phyloP scores from a whole-genome alignment of 441 rosid genomes.

The Croton laevigatus region DNA sequence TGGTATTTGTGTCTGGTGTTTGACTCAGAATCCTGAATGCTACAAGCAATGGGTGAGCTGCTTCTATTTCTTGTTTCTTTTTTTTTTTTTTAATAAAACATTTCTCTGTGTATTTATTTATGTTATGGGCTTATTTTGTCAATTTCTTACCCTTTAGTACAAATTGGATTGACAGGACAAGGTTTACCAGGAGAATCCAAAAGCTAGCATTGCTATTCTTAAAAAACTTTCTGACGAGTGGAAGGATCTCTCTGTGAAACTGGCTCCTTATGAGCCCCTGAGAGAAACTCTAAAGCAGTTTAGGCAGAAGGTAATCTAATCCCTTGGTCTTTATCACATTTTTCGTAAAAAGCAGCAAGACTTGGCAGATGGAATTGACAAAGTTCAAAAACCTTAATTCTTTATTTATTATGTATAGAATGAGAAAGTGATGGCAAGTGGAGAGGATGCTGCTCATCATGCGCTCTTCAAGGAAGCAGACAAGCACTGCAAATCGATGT shows the following conservation, averaged over 20 bases:
- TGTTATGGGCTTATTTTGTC: background rate
- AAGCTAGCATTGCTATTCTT: constrained; percentile 60
- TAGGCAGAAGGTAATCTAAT: constrained; percentile 65
- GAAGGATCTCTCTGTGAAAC: constrained; percentile 51
- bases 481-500: constrained; percentile 56
- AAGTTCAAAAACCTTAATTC: background rate
- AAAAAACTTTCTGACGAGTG: constrained; percentile 61
- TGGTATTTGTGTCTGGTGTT: constrained; percentile 64
- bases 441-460: constrained; percentile 34
- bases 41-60: constrained; percentile 81
- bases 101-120: background rate
- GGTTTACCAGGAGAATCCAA: constrained; percentile 61
- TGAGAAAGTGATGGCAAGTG: constrained; percentile 50
- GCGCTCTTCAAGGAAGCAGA: constrained; percentile 54
- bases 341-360: background rate
- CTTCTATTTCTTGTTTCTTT: constrained; percentile 13
- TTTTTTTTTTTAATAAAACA: background rate
- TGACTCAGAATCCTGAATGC: constrained; percentile 68
- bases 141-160: constrained; percentile 4
- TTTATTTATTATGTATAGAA: constrained; percentile 40
- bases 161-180: constrained; percentile 75
- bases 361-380: background rate
- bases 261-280: constrained; percentile 47
- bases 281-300: constrained; percentile 54
- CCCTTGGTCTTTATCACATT: background rate